phyloP scores from a whole-genome alignment of 805 yeast species.

The Candida nanaspora region DNA sequence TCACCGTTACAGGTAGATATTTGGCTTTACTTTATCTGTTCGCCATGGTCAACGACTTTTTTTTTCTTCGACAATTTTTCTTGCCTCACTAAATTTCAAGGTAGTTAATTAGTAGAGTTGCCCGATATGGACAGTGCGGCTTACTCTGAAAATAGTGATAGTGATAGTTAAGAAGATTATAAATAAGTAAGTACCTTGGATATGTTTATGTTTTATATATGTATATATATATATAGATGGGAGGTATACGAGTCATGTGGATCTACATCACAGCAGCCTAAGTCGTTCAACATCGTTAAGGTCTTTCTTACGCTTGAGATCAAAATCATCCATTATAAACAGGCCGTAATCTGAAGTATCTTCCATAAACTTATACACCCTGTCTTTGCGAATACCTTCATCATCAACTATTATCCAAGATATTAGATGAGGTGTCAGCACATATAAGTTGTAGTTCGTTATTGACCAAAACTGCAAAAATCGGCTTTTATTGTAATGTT shows the following conservation, averaged over 20 bases:
- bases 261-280: background rate
- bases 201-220: too few species aligned
- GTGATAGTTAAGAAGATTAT: too few species aligned
- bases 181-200: background rate
- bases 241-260: too few species aligned
- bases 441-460: slow-evolving; percentile 47
- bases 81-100: too few species aligned
- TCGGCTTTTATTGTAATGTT: slow-evolving; percentile 25
- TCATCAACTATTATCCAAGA: slow-evolving; percentile 44
- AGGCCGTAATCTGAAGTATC: slow-evolving; percentile 34
- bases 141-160: too few species aligned
- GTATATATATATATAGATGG: background rate
- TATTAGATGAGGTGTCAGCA: slow-evolving; percentile 58
- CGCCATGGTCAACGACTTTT: too few species aligned
- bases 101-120: too few species aligned
- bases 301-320: background rate
- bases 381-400: slow-evolving; percentile 25
- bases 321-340: slow-evolving; percentile 24
- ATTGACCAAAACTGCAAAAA: slow-evolving; percentile 57
- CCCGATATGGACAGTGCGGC: too few species aligned
- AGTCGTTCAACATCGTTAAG: background rate
- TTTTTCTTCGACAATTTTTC: too few species aligned
- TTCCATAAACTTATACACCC: slow-evolving; percentile 40
- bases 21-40: too few species aligned
- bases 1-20: background rate